These are phyloP conservation scores for Lipomyces starkeyi DNA, from an alignment of 805 yeast species.

Conservation along the genomic window DNA sequence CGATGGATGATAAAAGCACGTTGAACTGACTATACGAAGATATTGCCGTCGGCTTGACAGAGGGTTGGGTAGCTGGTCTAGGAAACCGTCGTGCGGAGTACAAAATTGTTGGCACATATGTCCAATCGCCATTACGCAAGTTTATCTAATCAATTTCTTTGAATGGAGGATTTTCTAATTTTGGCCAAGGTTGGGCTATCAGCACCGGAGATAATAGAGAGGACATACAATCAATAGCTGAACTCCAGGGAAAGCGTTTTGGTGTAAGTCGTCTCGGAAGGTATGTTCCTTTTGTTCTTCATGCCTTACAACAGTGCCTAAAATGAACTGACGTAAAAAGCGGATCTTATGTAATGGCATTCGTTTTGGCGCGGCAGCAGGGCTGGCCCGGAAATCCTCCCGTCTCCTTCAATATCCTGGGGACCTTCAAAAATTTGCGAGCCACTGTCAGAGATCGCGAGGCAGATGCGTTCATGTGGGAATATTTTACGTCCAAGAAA, in stretches of 20 bases:
- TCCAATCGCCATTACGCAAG: slow-evolving; percentile 74
- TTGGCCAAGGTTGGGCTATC: slow-evolving; percentile 68
- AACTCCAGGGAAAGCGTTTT: slow-evolving; percentile 65
- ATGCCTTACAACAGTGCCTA: background rate
- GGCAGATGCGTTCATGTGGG: slow-evolving; percentile 95
- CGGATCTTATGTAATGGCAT: slow-evolving; percentile 91
- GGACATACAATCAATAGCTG: slow-evolving; percentile 58
- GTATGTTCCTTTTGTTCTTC: slow-evolving; percentile 3
- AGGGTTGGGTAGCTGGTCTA: slow-evolving; percentile 84
- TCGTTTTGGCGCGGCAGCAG: slow-evolving; percentile 71
- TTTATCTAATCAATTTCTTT: background rate
- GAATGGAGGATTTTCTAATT: background rate
- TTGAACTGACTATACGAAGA: slow-evolving; percentile 43
- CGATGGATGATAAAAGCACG: too few relatives aligned
- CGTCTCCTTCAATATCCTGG: slow-evolving; percentile 57
- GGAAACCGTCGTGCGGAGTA: slow-evolving; percentile 71
- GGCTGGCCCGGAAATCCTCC: slow-evolving; percentile 50
- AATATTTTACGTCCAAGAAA: slow-evolving; percentile 83
- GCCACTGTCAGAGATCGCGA: slow-evolving; percentile 71
- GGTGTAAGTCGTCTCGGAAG: slow-evolving; percentile 89
- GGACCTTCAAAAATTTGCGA: slow-evolving; percentile 76
- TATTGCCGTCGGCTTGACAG: slow-evolving; percentile 87
- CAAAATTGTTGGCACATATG: slow-evolving; percentile 80
- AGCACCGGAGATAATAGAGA: slow-evolving; percentile 71
- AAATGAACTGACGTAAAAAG: slow-evolving; percentile 21